These are phyloP conservation scores for Dioszegia aurantiaca DNA, from an alignment of 768 basidiomycete genomes.

Conservation along the genomic window DNA sequence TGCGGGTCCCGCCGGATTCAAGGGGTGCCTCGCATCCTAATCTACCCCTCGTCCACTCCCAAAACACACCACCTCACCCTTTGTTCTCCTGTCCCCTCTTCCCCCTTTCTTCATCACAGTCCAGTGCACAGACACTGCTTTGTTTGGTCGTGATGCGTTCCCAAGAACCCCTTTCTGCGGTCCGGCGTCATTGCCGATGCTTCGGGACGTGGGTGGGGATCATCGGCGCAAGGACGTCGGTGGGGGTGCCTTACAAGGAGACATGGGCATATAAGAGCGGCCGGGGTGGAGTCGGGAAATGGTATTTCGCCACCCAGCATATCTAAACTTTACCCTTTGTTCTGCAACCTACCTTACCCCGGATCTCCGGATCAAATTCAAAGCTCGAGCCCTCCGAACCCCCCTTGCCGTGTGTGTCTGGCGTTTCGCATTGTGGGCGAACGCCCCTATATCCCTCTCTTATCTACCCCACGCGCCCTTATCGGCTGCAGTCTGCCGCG, in stretches of 20 bases:
- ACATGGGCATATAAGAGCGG: background rate
- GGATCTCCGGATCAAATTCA: too few relatives aligned
- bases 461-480: too few relatives aligned
- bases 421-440: too few relatives aligned
- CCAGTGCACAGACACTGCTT: too few relatives aligned
- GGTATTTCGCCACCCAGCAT: background rate
- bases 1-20: background rate
- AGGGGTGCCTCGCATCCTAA: background rate
- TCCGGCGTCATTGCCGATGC: background rate
- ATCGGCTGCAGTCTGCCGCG: too few relatives aligned
- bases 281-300: background rate
- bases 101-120: background rate
- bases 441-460: too few relatives aligned
- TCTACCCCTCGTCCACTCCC: background rate
- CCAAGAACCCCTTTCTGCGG: too few relatives aligned
- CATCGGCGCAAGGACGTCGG: background rate
- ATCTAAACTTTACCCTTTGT: slow-evolving; percentile 3
- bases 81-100: background rate
- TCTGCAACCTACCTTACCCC: background rate
- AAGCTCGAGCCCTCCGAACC: too few relatives aligned
- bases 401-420: too few relatives aligned
- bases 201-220: background rate
- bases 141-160: too few relatives aligned
- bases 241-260: background rate
- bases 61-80: background rate